Conservation (phyloP, 169 alveolate genomes). For the Nephromyces sp. region DNA sequence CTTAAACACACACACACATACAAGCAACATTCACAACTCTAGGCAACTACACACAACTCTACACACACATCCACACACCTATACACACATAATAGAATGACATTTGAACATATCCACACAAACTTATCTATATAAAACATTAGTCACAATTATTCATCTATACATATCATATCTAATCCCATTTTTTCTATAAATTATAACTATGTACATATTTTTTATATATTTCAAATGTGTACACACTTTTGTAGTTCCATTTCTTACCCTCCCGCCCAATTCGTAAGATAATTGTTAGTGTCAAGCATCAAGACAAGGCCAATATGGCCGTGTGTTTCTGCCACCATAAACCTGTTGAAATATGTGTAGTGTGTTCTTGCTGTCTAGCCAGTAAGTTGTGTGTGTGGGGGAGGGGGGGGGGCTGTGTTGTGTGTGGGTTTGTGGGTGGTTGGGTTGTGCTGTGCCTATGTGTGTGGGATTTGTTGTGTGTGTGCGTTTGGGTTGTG, state of each 20-base stretch:
- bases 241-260: slow-evolving; percentile 54
- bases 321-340: slow-evolving; percentile 74
- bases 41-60: no score
- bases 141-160: no score
- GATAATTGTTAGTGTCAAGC: slow-evolving; percentile 53
- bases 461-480: neutral
- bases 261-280: slow-evolving; percentile 57
- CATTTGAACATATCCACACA: no score
- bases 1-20: no score
- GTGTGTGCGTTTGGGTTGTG: neutral
- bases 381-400: slow-evolving; percentile 12
- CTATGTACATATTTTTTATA: neutral
- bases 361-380: slow-evolving; percentile 70
- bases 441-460: neutral
- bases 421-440: neutral
- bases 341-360: slow-evolving; percentile 62
- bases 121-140: no score
- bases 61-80: no score
- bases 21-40: no score
- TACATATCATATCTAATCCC: no score
- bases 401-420: neutral
- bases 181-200: no score
- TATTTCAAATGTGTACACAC: slow-evolving; percentile 5
- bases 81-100: no score
- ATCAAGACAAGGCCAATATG: slow-evolving; percentile 55